Base-by-base conservation (phyloP, 768 basidiomycete species). In the Coprinopsis marcescibilis region DNA sequence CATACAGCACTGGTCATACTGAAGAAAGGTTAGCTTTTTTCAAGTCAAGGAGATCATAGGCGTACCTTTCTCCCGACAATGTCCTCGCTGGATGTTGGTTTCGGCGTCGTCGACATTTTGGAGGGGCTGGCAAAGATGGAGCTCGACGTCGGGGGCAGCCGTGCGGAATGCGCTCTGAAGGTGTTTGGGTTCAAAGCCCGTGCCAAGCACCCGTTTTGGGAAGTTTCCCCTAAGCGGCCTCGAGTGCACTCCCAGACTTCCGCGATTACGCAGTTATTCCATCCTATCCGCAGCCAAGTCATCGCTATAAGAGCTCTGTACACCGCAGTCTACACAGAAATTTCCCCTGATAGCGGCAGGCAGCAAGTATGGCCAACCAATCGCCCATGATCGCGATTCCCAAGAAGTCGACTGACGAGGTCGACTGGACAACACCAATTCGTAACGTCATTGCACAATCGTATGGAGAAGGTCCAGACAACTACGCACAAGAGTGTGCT, bases 371-470 rank as follows among this genome's bases (percentile, higher is more conserved):
- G 83, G 77, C 84, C 38, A 74, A 80, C 63, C 85, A 90, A 65
- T 83, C 87, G 37, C 92, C 92, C 11, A 85, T 90, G 77, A 85
- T 95, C 52, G 78, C 90, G 11, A 89, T 97, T 30, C 94, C 95
- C 0, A 85, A 77, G 71, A 99, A 99, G 75, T 72, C 78, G n/a
- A 96, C 96, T 0, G 85, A 91, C 13, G 95, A 98, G 55, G 93
- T 95, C 21, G 96, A 99, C 70, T 97, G 94, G 88, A 87, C 93
- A 1, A 76, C 78, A 0, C 89, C 92, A 2, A 89, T 98, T 52
- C 80, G 86, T 24, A 80, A 72, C 54, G 72, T 92, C 35, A 94
- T 99, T 65, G 76, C 88, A 2, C 85, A 90, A 56, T 91, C 89
- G 0, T 99, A 96, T 62, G 90, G 90, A 21, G 96, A 98, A 71